Evolutionary conservation across 2,329 filamentous ascomycete species (phyloP).

Genomic region (Aureobasidium pullulans): DNA sequence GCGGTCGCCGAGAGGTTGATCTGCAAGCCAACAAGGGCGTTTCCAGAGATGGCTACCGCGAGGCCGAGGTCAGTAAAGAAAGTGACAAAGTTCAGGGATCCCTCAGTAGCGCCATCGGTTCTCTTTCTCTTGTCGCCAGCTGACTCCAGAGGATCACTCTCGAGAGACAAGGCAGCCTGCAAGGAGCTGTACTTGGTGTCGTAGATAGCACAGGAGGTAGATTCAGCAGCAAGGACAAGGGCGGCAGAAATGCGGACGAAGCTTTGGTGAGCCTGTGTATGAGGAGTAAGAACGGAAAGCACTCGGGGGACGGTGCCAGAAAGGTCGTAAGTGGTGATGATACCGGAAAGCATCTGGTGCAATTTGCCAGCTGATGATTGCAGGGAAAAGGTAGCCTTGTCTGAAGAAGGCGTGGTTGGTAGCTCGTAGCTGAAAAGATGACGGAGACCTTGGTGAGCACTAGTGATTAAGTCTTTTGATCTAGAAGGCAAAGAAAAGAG

Average conservation of each 20-base stretch:
- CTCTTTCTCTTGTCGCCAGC: constrained; percentile 14
- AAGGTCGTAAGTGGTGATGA: constrained; percentile 57
- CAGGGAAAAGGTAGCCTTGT: constrained; percentile 20
- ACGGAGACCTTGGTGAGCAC: constrained; percentile 15
- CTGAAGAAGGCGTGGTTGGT: constrained; percentile 8
- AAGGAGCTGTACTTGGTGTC: constrained; percentile 59
- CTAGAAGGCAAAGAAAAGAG: constrained; percentile 14
- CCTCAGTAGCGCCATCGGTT: constrained; percentile 12
- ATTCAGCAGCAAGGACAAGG: constrained; percentile 56
- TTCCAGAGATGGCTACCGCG: constrained; percentile 57
- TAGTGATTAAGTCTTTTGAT: constrained; percentile 15
- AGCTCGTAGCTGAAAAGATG: constrained; percentile 21
- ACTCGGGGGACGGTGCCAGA: constrained; percentile 55
- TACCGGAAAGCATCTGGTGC: constrained; percentile 49
- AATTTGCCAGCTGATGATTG: constrained; percentile 57
- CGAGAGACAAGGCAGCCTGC: constrained; percentile 35
- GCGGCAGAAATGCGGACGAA: constrained; percentile 62
- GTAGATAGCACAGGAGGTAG: constrained; percentile 52
- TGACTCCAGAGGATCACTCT: constrained; percentile 13
- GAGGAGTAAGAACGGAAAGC: constrained; percentile 36
- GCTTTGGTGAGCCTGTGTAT: constrained; percentile 47
- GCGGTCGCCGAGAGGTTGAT: constrained; percentile 26
- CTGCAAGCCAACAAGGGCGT: constrained; percentile 60
- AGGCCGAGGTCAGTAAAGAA: constrained; percentile 62
- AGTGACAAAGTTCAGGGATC: constrained; percentile 22